Evolutionary conservation across 2,329 filamentous ascomycete genomes (phyloP).

Genomic region (Orbilia javanica): DNA sequence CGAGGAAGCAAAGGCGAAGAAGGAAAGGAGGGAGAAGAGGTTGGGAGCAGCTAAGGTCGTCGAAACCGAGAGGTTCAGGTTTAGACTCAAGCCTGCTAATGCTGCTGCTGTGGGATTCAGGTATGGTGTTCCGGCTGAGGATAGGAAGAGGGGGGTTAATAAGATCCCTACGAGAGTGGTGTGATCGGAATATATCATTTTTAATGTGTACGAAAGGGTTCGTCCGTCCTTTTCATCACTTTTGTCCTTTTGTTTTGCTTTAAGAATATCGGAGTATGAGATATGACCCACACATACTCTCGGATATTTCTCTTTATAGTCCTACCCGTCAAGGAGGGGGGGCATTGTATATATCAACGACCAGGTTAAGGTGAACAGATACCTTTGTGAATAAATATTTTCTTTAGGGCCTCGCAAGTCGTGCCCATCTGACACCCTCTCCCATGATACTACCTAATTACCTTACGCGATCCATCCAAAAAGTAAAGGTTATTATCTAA

Average conservation of each 20-base stretch:
- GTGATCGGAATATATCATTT: conserved; percentile 10
- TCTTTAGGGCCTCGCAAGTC: not conserved
- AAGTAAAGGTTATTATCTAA: too few species aligned
- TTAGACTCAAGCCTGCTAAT: conserved; percentile 59
- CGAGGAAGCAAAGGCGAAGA: conserved; percentile 66
- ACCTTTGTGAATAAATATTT: conserved; percentile 7
- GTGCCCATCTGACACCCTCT: not conserved
- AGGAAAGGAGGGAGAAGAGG: conserved; percentile 65
- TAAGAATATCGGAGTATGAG: not conserved
- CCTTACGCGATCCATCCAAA: too few species aligned
- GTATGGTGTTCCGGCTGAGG: conserved; percentile 74
- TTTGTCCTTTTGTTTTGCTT: not conserved
- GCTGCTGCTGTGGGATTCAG: conserved; percentile 70
- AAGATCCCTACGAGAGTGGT: conserved; percentile 76
- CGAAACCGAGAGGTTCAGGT: conserved; percentile 65
- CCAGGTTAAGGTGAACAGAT: not conserved
- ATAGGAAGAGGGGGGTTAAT: conserved; percentile 74
- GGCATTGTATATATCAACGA: not conserved
- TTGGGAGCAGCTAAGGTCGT: conserved; percentile 62
- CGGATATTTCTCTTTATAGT: not conserved
- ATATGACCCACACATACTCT: not conserved
- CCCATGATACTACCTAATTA: not conserved
- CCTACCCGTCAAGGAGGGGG: too few species aligned
- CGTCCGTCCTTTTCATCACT: not conserved
- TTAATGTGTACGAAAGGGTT: not conserved